Evolutionary conservation across 495 filamentous ascomycete genomes (phyloP).

Genomic region (Annulohypoxylon moriforme): DNA sequence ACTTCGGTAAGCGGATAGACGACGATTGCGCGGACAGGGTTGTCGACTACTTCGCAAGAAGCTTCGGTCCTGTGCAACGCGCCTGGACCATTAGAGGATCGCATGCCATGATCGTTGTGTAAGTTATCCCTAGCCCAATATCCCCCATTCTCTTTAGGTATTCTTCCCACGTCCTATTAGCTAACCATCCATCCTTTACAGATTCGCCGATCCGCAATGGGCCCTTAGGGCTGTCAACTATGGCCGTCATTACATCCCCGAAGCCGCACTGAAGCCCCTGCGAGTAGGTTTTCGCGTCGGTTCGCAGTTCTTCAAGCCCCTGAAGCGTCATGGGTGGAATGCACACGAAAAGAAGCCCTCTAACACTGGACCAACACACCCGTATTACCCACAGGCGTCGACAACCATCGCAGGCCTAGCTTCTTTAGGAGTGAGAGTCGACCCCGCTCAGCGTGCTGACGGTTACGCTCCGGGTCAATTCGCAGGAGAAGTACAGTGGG

Average conservation of each 20-base stretch:
- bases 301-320: background rate
- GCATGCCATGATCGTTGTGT: background rate
- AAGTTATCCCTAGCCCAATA: background rate
- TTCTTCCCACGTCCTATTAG: background rate
- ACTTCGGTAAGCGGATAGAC: background rate
- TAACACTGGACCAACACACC: background rate
- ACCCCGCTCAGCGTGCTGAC: background rate
- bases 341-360: background rate
- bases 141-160: background rate
- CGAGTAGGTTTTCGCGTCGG: background rate
- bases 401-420: background rate
- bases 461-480: background rate
- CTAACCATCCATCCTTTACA: background rate
- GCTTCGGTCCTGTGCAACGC: slow-evolving; percentile 1
- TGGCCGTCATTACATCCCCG: background rate
- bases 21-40: background rate
- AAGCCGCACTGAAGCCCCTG: background rate
- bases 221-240: background rate
- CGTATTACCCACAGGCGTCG: background rate
- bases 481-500: background rate
- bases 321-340: background rate
- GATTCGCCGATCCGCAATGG: background rate
- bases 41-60: slow-evolving; percentile 3
- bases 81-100: background rate
- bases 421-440: background rate